These are phyloP conservation scores for Diutina siamensis DNA, from an alignment of 1,139 yeast genomes.

Conservation along the genomic window DNA sequence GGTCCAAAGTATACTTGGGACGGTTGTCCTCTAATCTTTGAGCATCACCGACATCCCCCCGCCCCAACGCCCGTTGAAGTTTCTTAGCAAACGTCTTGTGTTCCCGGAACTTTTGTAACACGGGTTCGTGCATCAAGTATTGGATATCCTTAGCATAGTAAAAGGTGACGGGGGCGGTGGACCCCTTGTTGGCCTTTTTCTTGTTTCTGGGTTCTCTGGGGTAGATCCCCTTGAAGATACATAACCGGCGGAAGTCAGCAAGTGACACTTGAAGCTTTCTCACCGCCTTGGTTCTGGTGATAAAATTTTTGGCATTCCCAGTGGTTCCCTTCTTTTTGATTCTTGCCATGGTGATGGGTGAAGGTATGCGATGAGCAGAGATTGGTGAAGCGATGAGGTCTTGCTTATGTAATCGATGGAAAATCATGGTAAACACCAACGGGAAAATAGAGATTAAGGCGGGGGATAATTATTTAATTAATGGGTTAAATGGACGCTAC, in stretches of 20 bases:
- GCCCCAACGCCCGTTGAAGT: slow-evolving; percentile 79
- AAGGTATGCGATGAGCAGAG: background rate
- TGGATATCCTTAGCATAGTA: slow-evolving; percentile 92
- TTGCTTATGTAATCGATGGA: background rate
- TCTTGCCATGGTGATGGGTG: slow-evolving; percentile 11
- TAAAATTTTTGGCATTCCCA: slow-evolving; percentile 87
- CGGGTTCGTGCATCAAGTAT: slow-evolving; percentile 91
- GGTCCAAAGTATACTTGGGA: slow-evolving; percentile 80
- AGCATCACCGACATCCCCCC: slow-evolving; percentile 87
- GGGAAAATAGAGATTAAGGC: too few relatives aligned
- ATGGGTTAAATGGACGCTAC: too few relatives aligned
- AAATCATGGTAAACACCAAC: background rate
- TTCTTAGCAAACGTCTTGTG: slow-evolving; percentile 92
- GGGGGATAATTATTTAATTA: too few relatives aligned
- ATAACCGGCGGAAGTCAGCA: slow-evolving; percentile 96
- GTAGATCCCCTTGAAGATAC: slow-evolving; percentile 92
- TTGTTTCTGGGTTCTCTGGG: slow-evolving; percentile 96
- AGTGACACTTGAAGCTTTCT: slow-evolving; percentile 84
- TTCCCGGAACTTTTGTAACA: slow-evolving; percentile 81
- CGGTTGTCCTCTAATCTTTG: slow-evolving; percentile 71
- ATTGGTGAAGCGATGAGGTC: background rate
- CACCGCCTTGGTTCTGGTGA: slow-evolving; percentile 93
- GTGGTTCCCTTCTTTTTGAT: slow-evolving; percentile 73
- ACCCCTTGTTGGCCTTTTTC: slow-evolving; percentile 95
- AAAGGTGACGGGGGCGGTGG: slow-evolving; percentile 91